Conservation (phyloP, 2,329 filamentous ascomycete species). For the Colletotrichum magnum region DNA sequence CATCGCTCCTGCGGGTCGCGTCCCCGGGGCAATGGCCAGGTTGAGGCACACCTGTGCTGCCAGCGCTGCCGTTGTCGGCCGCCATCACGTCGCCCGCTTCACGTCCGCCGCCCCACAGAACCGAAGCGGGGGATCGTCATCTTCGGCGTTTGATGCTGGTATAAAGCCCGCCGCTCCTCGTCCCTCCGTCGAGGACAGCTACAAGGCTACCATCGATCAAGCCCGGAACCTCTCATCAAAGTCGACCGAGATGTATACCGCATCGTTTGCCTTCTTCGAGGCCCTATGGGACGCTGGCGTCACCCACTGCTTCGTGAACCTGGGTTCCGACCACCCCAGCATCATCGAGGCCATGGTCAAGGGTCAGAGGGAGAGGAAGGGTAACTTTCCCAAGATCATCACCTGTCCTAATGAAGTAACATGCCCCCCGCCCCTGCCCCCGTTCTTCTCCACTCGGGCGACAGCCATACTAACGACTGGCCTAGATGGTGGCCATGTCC, state of each 20-base stretch:
- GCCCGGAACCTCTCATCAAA: conserved; percentile 30
- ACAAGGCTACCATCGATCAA: conserved; percentile 31
- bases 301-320: conserved; percentile 72
- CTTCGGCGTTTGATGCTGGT: conserved; percentile 19
- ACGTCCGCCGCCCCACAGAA: conserved; percentile 30
- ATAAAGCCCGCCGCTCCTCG: conserved; percentile 26
- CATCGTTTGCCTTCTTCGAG: conserved; percentile 87
- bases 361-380: conserved; percentile 74
- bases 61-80: conserved; percentile 26
- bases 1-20: conserved; percentile 18
- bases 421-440: neutral
- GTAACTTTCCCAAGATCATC: conserved; percentile 75
- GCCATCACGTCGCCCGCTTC: conserved; percentile 32
- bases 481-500: conserved; percentile 80
- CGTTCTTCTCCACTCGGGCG: too few species aligned
- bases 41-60: conserved; percentile 24
- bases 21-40: conserved; percentile 17
- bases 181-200: conserved; percentile 20
- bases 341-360: conserved; percentile 83
- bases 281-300: conserved; percentile 80
- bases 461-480: neutral
- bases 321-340: conserved; percentile 76
- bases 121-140: conserved; percentile 28
- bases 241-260: conserved; percentile 71
- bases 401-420: conserved; percentile 80